These are phyloP conservation scores for Ceratobasidium sp. DNA, from an alignment of 1,284 basidiomycete species.

Conservation along the genomic window DNA sequence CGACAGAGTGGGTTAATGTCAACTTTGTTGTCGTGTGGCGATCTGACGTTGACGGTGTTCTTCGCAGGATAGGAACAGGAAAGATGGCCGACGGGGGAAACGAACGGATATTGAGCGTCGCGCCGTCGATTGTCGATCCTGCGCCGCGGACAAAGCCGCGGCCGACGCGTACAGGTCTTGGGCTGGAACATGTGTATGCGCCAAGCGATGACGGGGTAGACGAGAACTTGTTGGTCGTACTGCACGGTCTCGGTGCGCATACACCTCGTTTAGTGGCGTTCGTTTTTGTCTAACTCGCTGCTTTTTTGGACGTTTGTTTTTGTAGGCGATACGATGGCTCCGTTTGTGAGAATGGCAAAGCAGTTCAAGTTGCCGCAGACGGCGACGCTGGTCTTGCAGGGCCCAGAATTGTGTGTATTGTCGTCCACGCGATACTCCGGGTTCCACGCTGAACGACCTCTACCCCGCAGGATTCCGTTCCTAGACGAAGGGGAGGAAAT, in stretches of 20 bases:
- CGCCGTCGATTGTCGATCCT: slow-evolving; percentile 36
- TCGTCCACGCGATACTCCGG: background rate
- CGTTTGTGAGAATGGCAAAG: slow-evolving; percentile 78
- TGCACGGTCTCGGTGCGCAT: slow-evolving; percentile 84
- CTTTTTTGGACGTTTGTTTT: background rate
- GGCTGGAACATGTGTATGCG: slow-evolving; percentile 69
- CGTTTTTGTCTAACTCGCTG: background rate
- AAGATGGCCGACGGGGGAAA: slow-evolving; percentile 1
- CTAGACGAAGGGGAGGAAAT: slow-evolving; percentile 69
- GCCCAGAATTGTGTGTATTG: slow-evolving; percentile 69
- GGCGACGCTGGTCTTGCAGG: slow-evolving; percentile 81
- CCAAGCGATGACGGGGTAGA: slow-evolving; percentile 83
- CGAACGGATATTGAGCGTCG: slow-evolving; percentile 33
- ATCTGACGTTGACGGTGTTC: too few species aligned
- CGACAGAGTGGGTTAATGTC: too few species aligned
- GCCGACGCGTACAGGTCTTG: slow-evolving; percentile 62
- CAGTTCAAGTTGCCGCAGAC: slow-evolving; percentile 87
- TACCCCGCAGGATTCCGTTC: slow-evolving; percentile 72
- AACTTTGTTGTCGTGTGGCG: too few species aligned
- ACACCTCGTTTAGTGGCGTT: background rate
- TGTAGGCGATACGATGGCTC: slow-evolving; percentile 81
- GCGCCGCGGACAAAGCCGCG: slow-evolving; percentile 62
- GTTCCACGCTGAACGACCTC: background rate
- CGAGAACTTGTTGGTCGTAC: slow-evolving; percentile 84
- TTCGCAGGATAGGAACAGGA: too few species aligned